phyloP scores from a whole-genome alignment of 805 yeast genomes.

The Jamesozyma gamospora region DNA sequence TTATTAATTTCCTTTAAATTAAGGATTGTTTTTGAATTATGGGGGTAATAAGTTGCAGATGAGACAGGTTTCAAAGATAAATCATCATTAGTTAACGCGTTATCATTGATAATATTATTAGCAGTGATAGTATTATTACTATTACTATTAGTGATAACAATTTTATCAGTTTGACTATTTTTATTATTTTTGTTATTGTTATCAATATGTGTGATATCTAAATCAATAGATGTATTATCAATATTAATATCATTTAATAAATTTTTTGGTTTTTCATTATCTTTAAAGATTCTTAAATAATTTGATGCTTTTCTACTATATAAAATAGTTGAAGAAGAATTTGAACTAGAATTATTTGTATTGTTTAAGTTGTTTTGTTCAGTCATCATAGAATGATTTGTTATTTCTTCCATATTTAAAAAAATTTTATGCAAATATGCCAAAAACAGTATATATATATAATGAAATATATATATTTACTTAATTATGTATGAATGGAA shows the following conservation, averaged over 20 bases:
- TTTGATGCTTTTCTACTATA: constrained; percentile 30
- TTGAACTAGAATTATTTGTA: too few relatives aligned
- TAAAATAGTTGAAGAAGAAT: constrained; percentile 2
- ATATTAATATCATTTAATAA: background rate
- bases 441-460: too few relatives aligned
- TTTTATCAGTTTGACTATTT: background rate
- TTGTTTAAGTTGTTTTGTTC: too few relatives aligned
- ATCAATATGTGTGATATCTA: too few relatives aligned
- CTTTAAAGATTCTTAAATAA: constrained; percentile 27
- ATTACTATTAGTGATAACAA: background rate
- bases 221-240: too few relatives aligned
- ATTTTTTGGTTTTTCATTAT: constrained; percentile 11
- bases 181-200: background rate
- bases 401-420: too few relatives aligned
- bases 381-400: too few relatives aligned
- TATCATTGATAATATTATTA: background rate
- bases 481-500: background rate
- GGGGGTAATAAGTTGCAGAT: constrained; percentile 65
- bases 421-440: too few relatives aligned
- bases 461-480: too few relatives aligned
- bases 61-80: constrained; percentile 47
- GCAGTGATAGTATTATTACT: constrained; percentile 2
- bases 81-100: too few relatives aligned
- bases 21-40: constrained; percentile 32
- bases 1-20: background rate